phyloP scores from a whole-genome alignment of 805 yeast genomes.

The Suhomyces emberorum region DNA sequence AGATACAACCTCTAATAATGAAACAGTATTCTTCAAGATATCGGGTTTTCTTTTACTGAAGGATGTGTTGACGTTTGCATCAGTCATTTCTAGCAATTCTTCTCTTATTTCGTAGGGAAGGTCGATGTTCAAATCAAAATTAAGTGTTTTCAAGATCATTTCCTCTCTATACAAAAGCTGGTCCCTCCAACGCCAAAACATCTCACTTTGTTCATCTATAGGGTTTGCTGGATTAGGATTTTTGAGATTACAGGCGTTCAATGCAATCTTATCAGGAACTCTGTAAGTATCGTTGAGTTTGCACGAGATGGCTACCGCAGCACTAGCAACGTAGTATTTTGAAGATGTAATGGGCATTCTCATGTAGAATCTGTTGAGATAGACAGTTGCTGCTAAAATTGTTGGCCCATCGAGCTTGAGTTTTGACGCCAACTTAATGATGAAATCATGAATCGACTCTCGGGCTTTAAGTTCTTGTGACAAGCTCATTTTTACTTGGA shows the following conservation, averaged over 20 bases:
- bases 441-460: constrained; percentile 37
- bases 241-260: constrained; percentile 34
- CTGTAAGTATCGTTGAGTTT: constrained; percentile 42
- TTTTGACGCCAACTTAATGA: constrained; percentile 32
- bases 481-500: constrained; percentile 25
- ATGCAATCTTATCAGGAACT: constrained; percentile 42
- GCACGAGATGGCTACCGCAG: constrained; percentile 42
- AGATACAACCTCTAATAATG: constrained; percentile 37
- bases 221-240: constrained; percentile 24
- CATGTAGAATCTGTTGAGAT: constrained; percentile 39
- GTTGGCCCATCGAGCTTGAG: constrained; percentile 40
- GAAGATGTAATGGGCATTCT: constrained; percentile 41
- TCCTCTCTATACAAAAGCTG: constrained; percentile 43
- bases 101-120: constrained; percentile 38
- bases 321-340: constrained; percentile 42
- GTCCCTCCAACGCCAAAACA: constrained; percentile 46
- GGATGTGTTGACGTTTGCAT: background rate
- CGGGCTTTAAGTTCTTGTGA: constrained; percentile 37
- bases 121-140: constrained; percentile 38
- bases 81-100: constrained; percentile 11
- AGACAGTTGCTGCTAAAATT: constrained; percentile 41
- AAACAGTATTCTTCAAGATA: constrained; percentile 26
- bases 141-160: constrained; percentile 33
- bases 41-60: constrained; percentile 18
- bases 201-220: constrained; percentile 38